These are phyloP conservation scores for Capsicum baccatum DNA, from an alignment of 257 asterid species.

Conservation along the genomic window DNA sequence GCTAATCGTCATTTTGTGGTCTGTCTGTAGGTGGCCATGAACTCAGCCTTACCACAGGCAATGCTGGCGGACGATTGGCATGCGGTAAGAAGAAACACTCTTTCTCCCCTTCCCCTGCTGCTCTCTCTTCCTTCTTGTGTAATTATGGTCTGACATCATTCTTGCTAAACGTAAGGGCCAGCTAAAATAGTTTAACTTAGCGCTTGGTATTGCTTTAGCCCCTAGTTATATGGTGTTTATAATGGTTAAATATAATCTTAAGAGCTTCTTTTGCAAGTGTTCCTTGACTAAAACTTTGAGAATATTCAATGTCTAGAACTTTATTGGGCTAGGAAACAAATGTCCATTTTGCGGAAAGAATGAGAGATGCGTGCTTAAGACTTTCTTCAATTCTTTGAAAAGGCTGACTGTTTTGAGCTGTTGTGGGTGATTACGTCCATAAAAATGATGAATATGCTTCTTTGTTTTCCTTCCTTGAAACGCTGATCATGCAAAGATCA, in stretches of 20 bases:
- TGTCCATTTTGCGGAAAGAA: not conserved
- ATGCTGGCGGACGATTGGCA: conserved; percentile 98
- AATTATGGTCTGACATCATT: not conserved
- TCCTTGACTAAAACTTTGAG: not conserved
- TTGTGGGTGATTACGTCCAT: not conserved
- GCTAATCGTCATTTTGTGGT: conserved; percentile 21
- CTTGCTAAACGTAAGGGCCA: not conserved
- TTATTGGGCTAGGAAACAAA: not conserved
- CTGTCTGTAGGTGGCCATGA: conserved; percentile 80
- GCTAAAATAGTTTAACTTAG: not conserved
- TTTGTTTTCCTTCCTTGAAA: not conserved
- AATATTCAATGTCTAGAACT: not conserved
- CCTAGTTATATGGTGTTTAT: not conserved
- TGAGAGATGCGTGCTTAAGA: not conserved
- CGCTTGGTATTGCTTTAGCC: not conserved
- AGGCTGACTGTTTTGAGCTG: conserved; percentile 14
- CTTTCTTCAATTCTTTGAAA: not conserved
- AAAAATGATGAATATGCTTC: not conserved
- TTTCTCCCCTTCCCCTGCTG: not conserved
- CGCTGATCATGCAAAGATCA: not conserved
- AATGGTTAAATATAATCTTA: not conserved
- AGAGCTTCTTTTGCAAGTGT: conserved; percentile 21
- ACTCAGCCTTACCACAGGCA: conserved; percentile 90
- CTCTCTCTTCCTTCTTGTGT: conserved; percentile 27
- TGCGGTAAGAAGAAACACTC: conserved; percentile 64